These are phyloP conservation scores for Penicillium malachiteum DNA, from an alignment of 495 filamentous ascomycete genomes.

Conservation along the genomic window DNA sequence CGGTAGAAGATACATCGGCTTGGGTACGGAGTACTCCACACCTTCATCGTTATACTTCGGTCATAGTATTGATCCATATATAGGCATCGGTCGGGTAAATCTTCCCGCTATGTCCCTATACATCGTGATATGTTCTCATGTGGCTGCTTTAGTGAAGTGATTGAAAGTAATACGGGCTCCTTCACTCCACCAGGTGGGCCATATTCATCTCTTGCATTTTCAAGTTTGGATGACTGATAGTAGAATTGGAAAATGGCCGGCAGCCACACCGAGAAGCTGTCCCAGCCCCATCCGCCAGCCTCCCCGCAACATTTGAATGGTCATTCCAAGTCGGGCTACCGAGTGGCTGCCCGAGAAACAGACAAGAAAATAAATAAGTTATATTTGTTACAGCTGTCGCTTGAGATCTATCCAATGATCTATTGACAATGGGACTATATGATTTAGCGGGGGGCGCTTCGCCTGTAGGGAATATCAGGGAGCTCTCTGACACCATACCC, in stretches of 20 bases:
- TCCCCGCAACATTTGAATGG: background rate
- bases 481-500: conserved; percentile 1
- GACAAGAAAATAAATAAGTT: background rate
- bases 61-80: background rate
- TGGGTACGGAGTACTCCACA: too few species aligned
- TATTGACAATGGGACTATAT: background rate
- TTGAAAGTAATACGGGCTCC: background rate
- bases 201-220: background rate
- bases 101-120: background rate
- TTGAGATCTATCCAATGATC: background rate
- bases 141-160: background rate
- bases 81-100: background rate
- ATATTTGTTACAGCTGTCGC: background rate
- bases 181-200: background rate
- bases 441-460: background rate
- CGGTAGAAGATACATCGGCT: too few species aligned
- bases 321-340: background rate
- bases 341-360: background rate
- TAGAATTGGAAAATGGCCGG: background rate
- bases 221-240: background rate
- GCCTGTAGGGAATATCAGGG: background rate
- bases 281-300: background rate
- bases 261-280: background rate
- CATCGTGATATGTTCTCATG: background rate
- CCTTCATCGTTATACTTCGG: too few species aligned